Percentiles rank a stretch among this genome's conserved stretches.
Conservation (phyloP, 2,329 filamentous ascomycete genomes). For the Talaromyces verruculosus region DNA sequence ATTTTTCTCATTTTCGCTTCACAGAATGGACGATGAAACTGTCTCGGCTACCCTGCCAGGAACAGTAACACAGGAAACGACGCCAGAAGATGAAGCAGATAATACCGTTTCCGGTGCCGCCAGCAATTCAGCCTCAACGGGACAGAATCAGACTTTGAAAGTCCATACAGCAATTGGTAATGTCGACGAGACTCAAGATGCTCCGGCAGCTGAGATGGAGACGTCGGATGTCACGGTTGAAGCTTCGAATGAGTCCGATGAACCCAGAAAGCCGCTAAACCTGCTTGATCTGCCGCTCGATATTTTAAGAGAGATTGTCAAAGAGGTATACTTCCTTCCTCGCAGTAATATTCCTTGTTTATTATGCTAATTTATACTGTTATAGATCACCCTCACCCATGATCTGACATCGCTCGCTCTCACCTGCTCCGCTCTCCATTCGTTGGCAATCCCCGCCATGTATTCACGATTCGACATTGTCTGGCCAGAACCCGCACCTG, state of each 20-base stretch:
- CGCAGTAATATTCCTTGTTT: not conserved
- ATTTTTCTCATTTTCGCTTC: not conserved
- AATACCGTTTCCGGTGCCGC: not conserved
- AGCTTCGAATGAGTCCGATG: not conserved
- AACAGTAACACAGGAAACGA: not conserved
- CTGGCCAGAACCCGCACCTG: slow-evolving; percentile 71
- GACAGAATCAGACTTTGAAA: not conserved
- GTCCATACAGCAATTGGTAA: not conserved
- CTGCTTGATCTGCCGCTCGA: slow-evolving; percentile 76
- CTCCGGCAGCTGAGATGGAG: not conserved
- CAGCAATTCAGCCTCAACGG: not conserved
- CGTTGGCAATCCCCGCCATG: slow-evolving; percentile 72
- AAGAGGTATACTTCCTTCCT: slow-evolving; percentile 57
- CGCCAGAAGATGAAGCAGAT: slow-evolving; percentile 5
- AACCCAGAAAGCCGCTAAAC: slow-evolving; percentile 55
- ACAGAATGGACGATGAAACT: slow-evolving; percentile 9
- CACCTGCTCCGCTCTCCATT: slow-evolving; percentile 74
- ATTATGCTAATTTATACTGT: slow-evolving; percentile 4
- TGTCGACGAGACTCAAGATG: not conserved
- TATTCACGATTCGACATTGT: slow-evolving; percentile 86
- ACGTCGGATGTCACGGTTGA: not conserved
- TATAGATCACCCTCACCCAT: slow-evolving; percentile 74
- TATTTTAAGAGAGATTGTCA: slow-evolving; percentile 73
- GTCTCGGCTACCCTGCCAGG: slow-evolving; percentile 1
- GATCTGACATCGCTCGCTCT: slow-evolving; percentile 76